Evolutionary conservation across 2,329 filamentous ascomycete genomes (phyloP).

Genomic region (Beauveria sp.): DNA sequence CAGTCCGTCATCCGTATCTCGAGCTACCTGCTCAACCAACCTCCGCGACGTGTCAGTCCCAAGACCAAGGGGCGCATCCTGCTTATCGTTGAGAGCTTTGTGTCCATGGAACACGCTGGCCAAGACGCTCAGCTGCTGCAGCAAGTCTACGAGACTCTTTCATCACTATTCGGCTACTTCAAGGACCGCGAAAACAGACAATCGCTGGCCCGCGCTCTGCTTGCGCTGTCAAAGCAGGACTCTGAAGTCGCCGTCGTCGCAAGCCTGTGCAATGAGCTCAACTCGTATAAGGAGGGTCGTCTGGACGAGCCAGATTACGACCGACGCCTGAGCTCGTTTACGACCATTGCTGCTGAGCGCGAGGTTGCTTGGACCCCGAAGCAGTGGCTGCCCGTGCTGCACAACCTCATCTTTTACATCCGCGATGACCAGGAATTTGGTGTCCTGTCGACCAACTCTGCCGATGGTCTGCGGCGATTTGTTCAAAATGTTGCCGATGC

Average conservation of each 20-base stretch:
- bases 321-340: slow-evolving; percentile 69
- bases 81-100: slow-evolving; percentile 71
- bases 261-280: slow-evolving; percentile 67
- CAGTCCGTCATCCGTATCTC: slow-evolving; percentile 73
- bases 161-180: slow-evolving; percentile 84
- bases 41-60: slow-evolving; percentile 73
- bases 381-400: slow-evolving; percentile 82
- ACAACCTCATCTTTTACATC: slow-evolving; percentile 85
- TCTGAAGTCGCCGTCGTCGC: slow-evolving; percentile 55
- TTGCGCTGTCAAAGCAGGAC: slow-evolving; percentile 61
- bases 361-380: slow-evolving; percentile 52
- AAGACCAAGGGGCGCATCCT: slow-evolving; percentile 77
- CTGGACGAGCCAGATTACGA: slow-evolving; percentile 88
- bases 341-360: slow-evolving; percentile 56
- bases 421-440: slow-evolving; percentile 82
- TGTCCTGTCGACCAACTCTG: slow-evolving; percentile 71
- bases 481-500: slow-evolving; percentile 53
- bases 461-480: slow-evolving; percentile 71
- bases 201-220: slow-evolving; percentile 64
- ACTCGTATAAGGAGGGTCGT: slow-evolving; percentile 64
- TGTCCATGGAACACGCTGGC: slow-evolving; percentile 49
- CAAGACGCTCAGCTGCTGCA: slow-evolving; percentile 42
- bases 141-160: slow-evolving; percentile 65
- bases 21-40: slow-evolving; percentile 74
- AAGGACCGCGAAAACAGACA: slow-evolving; percentile 71